phyloP scores from a whole-genome alignment of 495 filamentous ascomycete genomes.

The Cladorrhinum samala region DNA sequence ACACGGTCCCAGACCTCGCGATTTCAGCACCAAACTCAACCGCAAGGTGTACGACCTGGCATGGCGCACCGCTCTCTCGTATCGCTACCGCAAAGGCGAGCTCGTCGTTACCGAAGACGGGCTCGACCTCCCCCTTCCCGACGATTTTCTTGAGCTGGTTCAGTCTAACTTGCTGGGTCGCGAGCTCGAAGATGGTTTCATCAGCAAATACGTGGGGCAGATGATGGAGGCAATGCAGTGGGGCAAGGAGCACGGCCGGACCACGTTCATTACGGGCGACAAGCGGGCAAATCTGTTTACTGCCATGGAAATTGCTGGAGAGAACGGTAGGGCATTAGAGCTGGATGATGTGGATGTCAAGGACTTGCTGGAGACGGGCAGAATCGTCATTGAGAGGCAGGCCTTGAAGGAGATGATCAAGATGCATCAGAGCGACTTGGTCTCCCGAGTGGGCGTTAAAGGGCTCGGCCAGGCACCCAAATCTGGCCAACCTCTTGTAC shows the following conservation, averaged over 20 bases:
- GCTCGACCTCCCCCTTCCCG: constrained; percentile 52
- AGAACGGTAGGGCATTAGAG: constrained; percentile 61
- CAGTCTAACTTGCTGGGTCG: constrained; percentile 19
- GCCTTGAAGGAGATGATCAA: constrained; percentile 71
- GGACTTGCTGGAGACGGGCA: constrained; percentile 76
- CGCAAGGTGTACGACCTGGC: constrained; percentile 92
- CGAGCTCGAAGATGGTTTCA: constrained; percentile 39
- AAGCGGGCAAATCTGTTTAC: constrained; percentile 48
- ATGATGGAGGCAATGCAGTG: constrained; percentile 67
- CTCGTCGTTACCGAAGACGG: constrained; percentile 74
- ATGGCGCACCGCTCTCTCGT: constrained; percentile 90
- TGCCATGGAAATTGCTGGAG: constrained; percentile 53
- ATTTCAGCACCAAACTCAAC: constrained; percentile 78
- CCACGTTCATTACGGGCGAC: constrained; percentile 66
- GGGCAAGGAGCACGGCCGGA: constrained; percentile 63
- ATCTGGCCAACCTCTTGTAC: constrained; percentile 17
- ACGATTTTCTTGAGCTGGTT: constrained; percentile 35
- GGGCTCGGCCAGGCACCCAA: constrained; percentile 18
- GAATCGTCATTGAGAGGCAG: constrained; percentile 77
- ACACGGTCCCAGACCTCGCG: constrained; percentile 79
- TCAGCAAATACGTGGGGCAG: constrained; percentile 54
- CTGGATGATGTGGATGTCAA: constrained; percentile 84
- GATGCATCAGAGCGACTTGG: constrained; percentile 70
- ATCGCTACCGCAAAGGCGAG: constrained; percentile 80
- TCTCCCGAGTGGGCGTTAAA: constrained; percentile 31